These are phyloP conservation scores for Monosiga brevicollis DNA, from an alignment of 78 protist genomes.

Conservation along the genomic window DNA sequence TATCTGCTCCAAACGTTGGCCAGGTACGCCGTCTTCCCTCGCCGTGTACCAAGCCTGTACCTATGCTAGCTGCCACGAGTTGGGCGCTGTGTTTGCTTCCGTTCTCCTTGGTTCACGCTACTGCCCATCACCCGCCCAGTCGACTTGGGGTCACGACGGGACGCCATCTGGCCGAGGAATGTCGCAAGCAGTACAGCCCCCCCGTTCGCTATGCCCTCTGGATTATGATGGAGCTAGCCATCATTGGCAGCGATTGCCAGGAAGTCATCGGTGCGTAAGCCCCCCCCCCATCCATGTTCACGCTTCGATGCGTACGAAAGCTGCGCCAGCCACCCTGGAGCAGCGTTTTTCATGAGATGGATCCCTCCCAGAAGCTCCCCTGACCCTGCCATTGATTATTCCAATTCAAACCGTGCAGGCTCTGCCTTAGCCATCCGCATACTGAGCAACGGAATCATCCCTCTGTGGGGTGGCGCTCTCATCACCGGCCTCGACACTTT, in stretches of 20 bases:
- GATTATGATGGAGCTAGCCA: slow-evolving; percentile 71
- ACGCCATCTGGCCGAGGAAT: slow-evolving; percentile 47
- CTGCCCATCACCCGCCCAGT: too few relatives aligned
- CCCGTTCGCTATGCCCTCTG: slow-evolving; percentile 40
- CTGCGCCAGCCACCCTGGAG: too few relatives aligned
- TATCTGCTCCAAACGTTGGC: neutral
- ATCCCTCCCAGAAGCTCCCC: too few relatives aligned
- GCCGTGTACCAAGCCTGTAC: neutral
- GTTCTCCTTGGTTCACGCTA: neutral
- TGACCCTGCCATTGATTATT: neutral
- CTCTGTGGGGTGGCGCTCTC: slow-evolving; percentile 64
- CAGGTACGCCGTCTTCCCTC: neutral
- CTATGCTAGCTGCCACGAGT: neutral
- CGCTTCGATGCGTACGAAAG: too few relatives aligned
- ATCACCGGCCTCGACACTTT: slow-evolving; percentile 60
- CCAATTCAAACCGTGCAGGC: neutral
- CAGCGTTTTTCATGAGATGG: too few relatives aligned
- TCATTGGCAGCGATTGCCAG: slow-evolving; percentile 63
- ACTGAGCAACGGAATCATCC: too few relatives aligned
- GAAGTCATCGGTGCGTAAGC: too few relatives aligned
- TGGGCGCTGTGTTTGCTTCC: neutral
- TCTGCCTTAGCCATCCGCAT: too few relatives aligned
- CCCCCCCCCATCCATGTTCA: too few relatives aligned
- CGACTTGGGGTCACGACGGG: too few relatives aligned
- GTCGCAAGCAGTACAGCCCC: slow-evolving; percentile 54